Evolutionary conservation across 495 filamentous ascomycete species (phyloP).

Genomic region (Penicillium samsonianum): DNA sequence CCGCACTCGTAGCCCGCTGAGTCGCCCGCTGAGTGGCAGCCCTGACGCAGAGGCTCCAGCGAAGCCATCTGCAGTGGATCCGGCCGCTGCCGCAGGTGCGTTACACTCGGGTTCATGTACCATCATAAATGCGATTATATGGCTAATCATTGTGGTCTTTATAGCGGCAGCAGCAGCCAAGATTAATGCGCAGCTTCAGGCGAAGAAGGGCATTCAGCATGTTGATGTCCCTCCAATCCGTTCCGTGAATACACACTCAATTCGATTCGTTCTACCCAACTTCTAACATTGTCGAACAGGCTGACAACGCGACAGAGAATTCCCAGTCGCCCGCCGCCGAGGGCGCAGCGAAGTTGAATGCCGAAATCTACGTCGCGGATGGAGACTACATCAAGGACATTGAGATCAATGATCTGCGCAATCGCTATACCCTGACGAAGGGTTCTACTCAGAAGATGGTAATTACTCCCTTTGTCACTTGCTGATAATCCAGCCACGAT

Average conservation of each 20-base stretch:
- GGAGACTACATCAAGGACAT: conserved; percentile 98
- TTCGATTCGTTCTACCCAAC: neutral
- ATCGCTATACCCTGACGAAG: conserved; percentile 97
- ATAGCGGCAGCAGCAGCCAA: conserved; percentile 87
- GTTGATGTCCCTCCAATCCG: conserved; percentile 90
- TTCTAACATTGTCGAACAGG: conserved; percentile 34
- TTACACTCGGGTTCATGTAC: neutral
- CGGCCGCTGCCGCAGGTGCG: conserved; percentile 85
- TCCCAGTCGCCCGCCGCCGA: conserved; percentile 51
- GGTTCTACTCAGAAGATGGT: conserved; percentile 99
- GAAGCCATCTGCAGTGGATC: conserved; percentile 57
- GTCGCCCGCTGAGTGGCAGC: conserved; percentile 48
- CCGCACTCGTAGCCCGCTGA: conserved; percentile 80
- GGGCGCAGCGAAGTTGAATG: conserved; percentile 63
- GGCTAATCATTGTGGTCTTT: conserved; percentile 19
- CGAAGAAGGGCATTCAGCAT: conserved; percentile 90
- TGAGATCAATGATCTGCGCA: conserved; percentile 96
- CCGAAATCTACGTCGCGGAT: conserved; percentile 89
- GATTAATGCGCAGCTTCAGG: conserved; percentile 91
- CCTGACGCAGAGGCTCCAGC: conserved; percentile 42
- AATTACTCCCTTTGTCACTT: conserved; percentile 75
- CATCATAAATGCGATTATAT: conserved; percentile 2
- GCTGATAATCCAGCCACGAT: conserved; percentile 75
- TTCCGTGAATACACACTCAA: conserved; percentile 46
- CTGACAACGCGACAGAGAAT: conserved; percentile 50